A percentile compares a stretch with the other conserved stretches of the same genome.
Evolutionary conservation across 306 rosid species (phyloP).

Genomic region (Sophora flavescens): DNA sequence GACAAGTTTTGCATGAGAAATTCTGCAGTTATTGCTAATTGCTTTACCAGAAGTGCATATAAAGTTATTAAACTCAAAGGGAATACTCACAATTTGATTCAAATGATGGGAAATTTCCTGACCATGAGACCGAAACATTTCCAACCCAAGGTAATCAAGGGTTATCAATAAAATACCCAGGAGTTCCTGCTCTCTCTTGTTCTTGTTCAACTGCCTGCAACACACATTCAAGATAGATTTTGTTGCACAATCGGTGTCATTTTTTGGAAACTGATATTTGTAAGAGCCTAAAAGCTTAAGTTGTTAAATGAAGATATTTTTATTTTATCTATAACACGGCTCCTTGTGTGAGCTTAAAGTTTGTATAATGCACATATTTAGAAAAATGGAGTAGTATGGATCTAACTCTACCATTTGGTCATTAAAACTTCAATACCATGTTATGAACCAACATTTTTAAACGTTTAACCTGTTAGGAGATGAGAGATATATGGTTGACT

Average conservation of each 20-base stretch:
- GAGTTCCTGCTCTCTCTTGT: conserved; percentile 55
- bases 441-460: too few species aligned
- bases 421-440: not conserved
- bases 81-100: conserved; percentile 66
- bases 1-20: not conserved
- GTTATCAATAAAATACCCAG: conserved; percentile 59
- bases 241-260: not conserved
- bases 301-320: not conserved
- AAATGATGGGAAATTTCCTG: conserved; percentile 59
- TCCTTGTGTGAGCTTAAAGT: not conserved
- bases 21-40: not conserved
- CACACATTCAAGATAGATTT: conserved; percentile 12
- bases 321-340: too few species aligned
- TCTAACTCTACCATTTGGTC: not conserved
- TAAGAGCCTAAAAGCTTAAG: too few species aligned
- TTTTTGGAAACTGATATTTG: too few species aligned
- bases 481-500: too few species aligned
- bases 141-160: conserved; percentile 61
- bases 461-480: too few species aligned
- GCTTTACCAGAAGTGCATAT: not conserved
- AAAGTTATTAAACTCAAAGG: conserved; percentile 12
- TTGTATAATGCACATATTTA: too few species aligned
- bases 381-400: not conserved
- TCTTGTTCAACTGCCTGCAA: conserved; percentile 58
- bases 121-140: conserved; percentile 52